Base-by-base conservation (phyloP, 1,139 yeast species). In the Debaryomycetaceae sp. region DNA sequence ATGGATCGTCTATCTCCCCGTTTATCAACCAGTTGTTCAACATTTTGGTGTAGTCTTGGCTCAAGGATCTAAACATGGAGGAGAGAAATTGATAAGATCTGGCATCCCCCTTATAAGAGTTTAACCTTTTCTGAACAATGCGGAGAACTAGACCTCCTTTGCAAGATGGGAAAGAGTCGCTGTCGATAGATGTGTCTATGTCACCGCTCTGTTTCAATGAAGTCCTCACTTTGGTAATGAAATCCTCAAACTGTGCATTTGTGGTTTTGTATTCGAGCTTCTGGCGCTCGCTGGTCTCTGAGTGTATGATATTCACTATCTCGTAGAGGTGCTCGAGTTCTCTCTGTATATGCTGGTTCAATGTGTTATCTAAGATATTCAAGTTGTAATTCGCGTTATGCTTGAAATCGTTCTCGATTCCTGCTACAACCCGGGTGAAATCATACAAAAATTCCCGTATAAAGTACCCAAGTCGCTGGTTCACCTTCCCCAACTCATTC, bases 1-100 rank as follows among this genome's bases (percentile, higher is more conserved):
- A 81, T 0, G 88, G 89, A 52, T 94, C 98, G 46, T 78, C 75
- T 7, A 92, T 71, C 4, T 71, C 69, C 0, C 99, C 99, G 40
- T 74, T 69, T 11, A 75, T 73, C 17, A 92, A 68, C 98, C 98
- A 94, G 22, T 67, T 60, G 48, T 85, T 83, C 15, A 94, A 67
- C 81, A 87, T 85, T 1, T 51, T 51, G 17, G 88, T 69, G 54
- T 88, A 92, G 32, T 81, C 82, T 24, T 51, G 57, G 33, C 95
- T 81, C 1, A 89, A 78, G 11, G 70, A 70, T 35, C 76, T 75
- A 43, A 86, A 76, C 5, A 92, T 52, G 4, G 56, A 52, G 2
- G 65, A 57, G 30, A 87, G 63, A 46, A 87, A 80, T 5, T 65
- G 59, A 13, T 67, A 66, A 1, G 88, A 78, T 1, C 61, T 63